phyloP scores from a whole-genome alignment of 352 stramenopile species.

The Phytophthora pluvialis region DNA sequence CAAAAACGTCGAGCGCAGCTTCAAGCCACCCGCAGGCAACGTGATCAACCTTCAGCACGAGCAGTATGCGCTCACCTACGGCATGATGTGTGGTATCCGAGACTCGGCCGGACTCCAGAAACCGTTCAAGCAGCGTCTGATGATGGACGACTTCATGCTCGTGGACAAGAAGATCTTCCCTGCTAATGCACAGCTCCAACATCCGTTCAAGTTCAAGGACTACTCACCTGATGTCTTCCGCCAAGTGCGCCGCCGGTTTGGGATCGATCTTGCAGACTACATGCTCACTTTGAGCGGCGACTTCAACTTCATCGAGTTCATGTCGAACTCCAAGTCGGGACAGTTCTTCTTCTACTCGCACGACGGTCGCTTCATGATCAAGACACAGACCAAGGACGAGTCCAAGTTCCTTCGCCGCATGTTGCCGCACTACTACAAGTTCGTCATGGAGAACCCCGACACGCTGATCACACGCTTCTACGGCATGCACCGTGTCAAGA shows the following conservation, averaged over 20 bases:
- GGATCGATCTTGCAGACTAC: slow-evolving; percentile 85
- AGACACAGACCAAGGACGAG: slow-evolving; percentile 99
- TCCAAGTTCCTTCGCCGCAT: slow-evolving; percentile 98
- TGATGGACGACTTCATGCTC: slow-evolving; percentile 92
- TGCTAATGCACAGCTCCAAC: slow-evolving; percentile 74
- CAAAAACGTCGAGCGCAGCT: slow-evolving; percentile 55
- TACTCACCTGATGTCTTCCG: slow-evolving; percentile 91
- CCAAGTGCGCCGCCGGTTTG: slow-evolving; percentile 79
- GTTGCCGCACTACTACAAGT: slow-evolving; percentile 98
- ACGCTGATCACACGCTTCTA: slow-evolving; percentile 98
- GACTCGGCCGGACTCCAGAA: slow-evolving; percentile 92
- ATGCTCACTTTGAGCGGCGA: slow-evolving; percentile 93
- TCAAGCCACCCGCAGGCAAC: slow-evolving; percentile 74
- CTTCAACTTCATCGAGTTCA: slow-evolving; percentile 98
- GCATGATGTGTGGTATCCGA: slow-evolving; percentile 98
- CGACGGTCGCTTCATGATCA: slow-evolving; percentile 98
- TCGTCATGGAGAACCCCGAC: slow-evolving; percentile 97
- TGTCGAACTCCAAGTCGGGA: slow-evolving; percentile 98
- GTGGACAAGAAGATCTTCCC: slow-evolving; percentile 83
- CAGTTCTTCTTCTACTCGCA: slow-evolving; percentile 99
- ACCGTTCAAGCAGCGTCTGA: slow-evolving; percentile 81
- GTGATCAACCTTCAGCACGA: slow-evolving; percentile 92
- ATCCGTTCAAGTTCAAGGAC: slow-evolving; percentile 93
- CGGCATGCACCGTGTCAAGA: slow-evolving; percentile 98
- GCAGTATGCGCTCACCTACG: slow-evolving; percentile 97